Evolutionary conservation across 1,139 yeast genomes (phyloP), one percentile per base, ranked within the genome.

Genomic region (Barnettozyma hawaiiensis): DNA sequence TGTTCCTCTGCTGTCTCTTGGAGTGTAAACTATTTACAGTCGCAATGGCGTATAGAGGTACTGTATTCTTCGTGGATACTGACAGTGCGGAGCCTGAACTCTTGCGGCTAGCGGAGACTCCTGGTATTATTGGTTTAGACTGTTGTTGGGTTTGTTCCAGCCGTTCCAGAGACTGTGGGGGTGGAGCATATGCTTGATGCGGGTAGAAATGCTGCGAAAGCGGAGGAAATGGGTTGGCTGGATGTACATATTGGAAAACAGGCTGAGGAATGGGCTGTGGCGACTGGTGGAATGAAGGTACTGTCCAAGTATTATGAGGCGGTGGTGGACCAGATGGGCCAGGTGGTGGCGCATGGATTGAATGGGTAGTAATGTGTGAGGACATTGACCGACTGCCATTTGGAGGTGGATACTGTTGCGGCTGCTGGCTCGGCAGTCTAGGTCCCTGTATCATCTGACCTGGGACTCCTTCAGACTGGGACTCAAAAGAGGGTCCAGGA

Each of bases 41-140:
- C 21, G 59, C 60, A 23, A 54, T 52, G 11, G 58, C 57, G 32
- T 54, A 55, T 7, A 67, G 66, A n/a, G 69, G 69, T 15, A 58
- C 50, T 5, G 67, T 65, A 44, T 58, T 61, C 44, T 58, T 21
- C 14, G 9, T 16, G 7, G 29, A 26, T 12, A 7, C 27, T n/a
- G 29, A 9, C 4, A 9, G 7, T 16, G 7, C 9, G 16, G 29
- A 14, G 3, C 9, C 16, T 5, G n/a, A 14, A 16, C 3, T 26
- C 10, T 26, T 4, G 16, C 8, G 16, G 10, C 16, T n/a, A n/a
- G 29, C 8, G 5, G 27, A 24, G 12, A 4, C 10, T 26, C 15
- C n/a, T 12, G 14, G 27, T 11, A n/a, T 26, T 7, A 26, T 26
- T 12, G 29, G 29, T 5, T n/a, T 26, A 7, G 29, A 14, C 15